phyloP scores from a whole-genome alignment of 2,329 filamentous ascomycete genomes.

The Aphanoascus verrucosus region DNA sequence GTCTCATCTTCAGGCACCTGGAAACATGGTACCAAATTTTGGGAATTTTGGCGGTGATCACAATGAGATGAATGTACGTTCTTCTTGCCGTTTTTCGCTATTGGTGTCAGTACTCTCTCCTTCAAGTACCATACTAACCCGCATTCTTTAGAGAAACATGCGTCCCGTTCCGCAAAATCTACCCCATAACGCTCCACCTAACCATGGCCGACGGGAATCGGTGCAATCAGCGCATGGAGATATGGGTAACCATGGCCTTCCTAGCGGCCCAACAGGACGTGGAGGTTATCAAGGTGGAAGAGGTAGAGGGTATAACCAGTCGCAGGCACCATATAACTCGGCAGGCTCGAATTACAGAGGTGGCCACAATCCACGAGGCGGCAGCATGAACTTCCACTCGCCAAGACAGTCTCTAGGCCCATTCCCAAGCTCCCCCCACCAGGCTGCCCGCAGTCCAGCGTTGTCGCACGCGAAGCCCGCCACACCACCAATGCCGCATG shows the following conservation, averaged over 20 bases:
- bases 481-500: constrained; percentile 60
- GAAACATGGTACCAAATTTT: constrained; percentile 59
- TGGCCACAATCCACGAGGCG: constrained; percentile 42
- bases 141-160: constrained; percentile 21
- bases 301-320: constrained; percentile 47
- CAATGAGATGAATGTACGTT: constrained; percentile 57
- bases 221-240: constrained; percentile 72
- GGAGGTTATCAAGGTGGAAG: constrained; percentile 47
- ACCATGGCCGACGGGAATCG: constrained; percentile 76
- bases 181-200: constrained; percentile 47
- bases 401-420: constrained; percentile 35
- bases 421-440: constrained; percentile 56
- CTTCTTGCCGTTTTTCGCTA: not conserved
- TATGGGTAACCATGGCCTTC: constrained; percentile 46
- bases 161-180: constrained; percentile 49
- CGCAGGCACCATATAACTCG: constrained; percentile 42
- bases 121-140: constrained; percentile 10
- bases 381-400: constrained; percentile 43
- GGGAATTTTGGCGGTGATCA: constrained; percentile 68
- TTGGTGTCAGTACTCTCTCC: not conserved
- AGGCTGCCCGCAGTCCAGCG: constrained; percentile 54
- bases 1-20: constrained; percentile 58
- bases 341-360: constrained; percentile 45
- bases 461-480: constrained; percentile 55
- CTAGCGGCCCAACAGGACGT: constrained; percentile 41